Evolutionary conservation across 164 flowering plant species (phyloP).

Genomic region (Protea cynaroides): DNA sequence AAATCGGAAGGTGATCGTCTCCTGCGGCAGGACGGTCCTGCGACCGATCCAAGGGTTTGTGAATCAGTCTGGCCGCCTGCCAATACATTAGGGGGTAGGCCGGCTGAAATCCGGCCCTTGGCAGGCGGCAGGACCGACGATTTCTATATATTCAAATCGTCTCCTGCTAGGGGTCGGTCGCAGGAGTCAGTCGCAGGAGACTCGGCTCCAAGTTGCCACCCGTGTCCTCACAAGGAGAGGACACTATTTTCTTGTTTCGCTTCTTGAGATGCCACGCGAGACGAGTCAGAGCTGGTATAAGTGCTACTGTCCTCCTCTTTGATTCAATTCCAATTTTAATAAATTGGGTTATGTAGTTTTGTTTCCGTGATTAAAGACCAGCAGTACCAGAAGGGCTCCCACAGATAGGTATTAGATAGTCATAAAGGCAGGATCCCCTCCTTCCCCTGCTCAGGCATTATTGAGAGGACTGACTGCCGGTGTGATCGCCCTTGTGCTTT

Average conservation of each 20-base stretch:
- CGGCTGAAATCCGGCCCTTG: too few relatives aligned
- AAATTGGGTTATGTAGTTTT: constrained; percentile 8
- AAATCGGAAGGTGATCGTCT: too few relatives aligned
- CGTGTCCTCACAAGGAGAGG: constrained; percentile 93
- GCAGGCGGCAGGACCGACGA: too few relatives aligned
- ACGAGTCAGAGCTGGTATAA: constrained; percentile 72
- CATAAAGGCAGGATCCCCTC: constrained; percentile 57
- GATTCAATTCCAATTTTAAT: constrained; percentile 3
- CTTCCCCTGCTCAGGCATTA: constrained; percentile 73
- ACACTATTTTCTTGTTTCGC: constrained; percentile 88
- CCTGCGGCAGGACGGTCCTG: too few relatives aligned
- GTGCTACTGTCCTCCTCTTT: not conserved
- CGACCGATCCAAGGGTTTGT: too few relatives aligned
- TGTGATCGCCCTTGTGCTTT: constrained; percentile 69
- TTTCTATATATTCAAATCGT: too few relatives aligned
- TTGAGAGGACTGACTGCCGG: constrained; percentile 80
- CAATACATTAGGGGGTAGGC: too few relatives aligned
- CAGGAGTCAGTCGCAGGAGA: too few relatives aligned
- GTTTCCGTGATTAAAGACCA: constrained; percentile 68
- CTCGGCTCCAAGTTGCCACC: constrained; percentile 79
- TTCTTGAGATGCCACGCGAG: constrained; percentile 76
- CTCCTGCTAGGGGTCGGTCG: too few relatives aligned
- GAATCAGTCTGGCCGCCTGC: too few relatives aligned
- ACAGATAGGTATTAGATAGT: constrained; percentile 76
- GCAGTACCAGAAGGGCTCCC: constrained; percentile 48